Base-by-base conservation (phyloP, 2,329 filamentous ascomycete species). In the Xylariales sp. region DNA sequence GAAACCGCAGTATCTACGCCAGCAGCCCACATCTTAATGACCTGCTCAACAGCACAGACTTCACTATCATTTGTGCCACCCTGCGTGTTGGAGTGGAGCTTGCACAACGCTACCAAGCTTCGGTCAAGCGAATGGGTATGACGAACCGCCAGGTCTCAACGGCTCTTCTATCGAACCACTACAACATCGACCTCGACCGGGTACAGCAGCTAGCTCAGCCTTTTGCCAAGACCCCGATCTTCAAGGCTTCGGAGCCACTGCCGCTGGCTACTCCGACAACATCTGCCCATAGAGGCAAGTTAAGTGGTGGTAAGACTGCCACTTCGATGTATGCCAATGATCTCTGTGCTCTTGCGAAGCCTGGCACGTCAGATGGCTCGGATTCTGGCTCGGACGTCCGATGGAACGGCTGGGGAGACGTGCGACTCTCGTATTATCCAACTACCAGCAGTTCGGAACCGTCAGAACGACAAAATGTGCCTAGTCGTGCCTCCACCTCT, bases 1-100 rank as follows among this genome's bases (percentile, higher is more conserved):
- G 91, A 45, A 98, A 98, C 59, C 78, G 94, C 52, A 96, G 90
- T 67, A 82, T 98, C 54, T 98, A 97, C 62, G 88, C 85, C 46
- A 98, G 93, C 70, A 97, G 91, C 61, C 76, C 84, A 51, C 87
- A 94, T 54, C 70, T 98, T 46, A 93, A 91, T 59, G 84, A 90
- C 58, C 75, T 98, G 29, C 77, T 98, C 45, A 88, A 96, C 63
- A 91, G 86, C 32, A 91, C 88, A 3, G 90, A 86, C 18, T 73
- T 91, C 43, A 78, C 82, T 20, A 74, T 98, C 36, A 73, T 98
- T 40, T 81, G 86, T 56, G 77, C 78, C 21, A 85, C 88, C 7
- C 76, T 98, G 31, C 82, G 86, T 48, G 79, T 98, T 46, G 83
- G 84, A 21, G 82, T 91, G 29, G 86, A 91, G 59, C 73, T 98